These are phyloP conservation scores for Aspergillus amoenus DNA, from an alignment of 2,329 filamentous ascomycete genomes.

Conservation along the genomic window DNA sequence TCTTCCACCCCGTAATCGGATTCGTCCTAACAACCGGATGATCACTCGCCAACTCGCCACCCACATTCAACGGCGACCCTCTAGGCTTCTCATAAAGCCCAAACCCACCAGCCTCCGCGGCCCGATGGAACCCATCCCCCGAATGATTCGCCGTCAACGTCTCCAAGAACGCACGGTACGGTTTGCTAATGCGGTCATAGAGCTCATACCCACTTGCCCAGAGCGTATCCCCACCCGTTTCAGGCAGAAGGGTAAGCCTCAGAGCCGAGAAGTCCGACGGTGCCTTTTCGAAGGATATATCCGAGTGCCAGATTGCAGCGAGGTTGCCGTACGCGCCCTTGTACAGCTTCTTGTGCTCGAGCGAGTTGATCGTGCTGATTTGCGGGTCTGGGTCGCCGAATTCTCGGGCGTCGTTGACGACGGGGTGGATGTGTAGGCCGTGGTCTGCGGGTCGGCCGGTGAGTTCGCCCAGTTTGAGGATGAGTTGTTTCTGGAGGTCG, in stretches of 20 bases:
- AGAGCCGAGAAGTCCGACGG: constrained; percentile 65
- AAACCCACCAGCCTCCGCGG: constrained; percentile 37
- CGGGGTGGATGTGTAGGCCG: constrained; percentile 60
- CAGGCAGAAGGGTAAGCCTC: constrained; percentile 57
- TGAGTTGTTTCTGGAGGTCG: constrained; percentile 65
- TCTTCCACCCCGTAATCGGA: constrained; percentile 65
- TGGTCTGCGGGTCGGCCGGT: constrained; percentile 59
- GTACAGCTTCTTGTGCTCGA: constrained; percentile 52
- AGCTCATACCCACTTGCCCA: constrained; percentile 41
- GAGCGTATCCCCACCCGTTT: constrained; percentile 48
- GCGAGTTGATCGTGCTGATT: constrained; percentile 64
- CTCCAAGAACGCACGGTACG: constrained; percentile 60
- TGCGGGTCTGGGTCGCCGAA: constrained; percentile 58
- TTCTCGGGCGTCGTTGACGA: constrained; percentile 56
- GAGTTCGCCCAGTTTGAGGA: constrained; percentile 59
- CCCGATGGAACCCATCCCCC: constrained; percentile 50
- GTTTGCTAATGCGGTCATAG: constrained; percentile 61
- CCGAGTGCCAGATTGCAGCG: constrained; percentile 54
- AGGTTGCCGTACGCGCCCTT: constrained; percentile 16
- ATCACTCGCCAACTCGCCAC: constrained; percentile 48
- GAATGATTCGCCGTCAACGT: constrained; percentile 57
- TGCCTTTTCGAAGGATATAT: constrained; percentile 65
- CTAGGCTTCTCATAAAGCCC: constrained; percentile 46
- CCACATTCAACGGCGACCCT: constrained; percentile 58
- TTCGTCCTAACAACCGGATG: constrained; percentile 63